phyloP scores from a whole-genome alignment of 2,329 filamentous ascomycete species.

The Nigrograna mackinnonii region DNA sequence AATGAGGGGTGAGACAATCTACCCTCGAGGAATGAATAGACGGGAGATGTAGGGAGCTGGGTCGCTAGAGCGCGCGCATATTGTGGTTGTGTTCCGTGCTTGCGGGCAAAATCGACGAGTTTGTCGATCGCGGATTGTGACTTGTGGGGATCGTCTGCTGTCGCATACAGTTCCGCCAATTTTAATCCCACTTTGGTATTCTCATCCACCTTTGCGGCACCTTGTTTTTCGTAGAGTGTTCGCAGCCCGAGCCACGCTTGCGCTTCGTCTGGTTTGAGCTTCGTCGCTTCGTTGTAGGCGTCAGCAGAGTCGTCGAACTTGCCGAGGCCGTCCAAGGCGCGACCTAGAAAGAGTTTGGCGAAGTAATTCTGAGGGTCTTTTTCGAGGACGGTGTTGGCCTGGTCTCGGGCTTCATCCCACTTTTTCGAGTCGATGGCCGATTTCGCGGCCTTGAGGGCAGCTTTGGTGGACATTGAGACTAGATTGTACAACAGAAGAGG shows the following conservation, averaged over 20 bases:
- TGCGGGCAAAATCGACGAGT: conserved; percentile 73
- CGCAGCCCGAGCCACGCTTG: conserved; percentile 91
- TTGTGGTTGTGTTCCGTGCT: conserved; percentile 72
- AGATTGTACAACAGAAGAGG: no score
- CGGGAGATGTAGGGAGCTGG: conserved; percentile 75
- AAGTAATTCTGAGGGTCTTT: conserved; percentile 81
- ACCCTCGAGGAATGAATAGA: conserved; percentile 84
- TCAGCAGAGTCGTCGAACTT: conserved; percentile 73
- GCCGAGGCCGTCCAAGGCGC: conserved; percentile 78
- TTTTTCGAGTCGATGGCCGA: conserved; percentile 77
- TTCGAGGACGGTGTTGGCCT: conserved; percentile 70
- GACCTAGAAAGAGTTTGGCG: conserved; percentile 85
- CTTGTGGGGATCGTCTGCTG: conserved; percentile 62
- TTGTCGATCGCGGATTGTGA: conserved; percentile 74
- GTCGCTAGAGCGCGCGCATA: conserved; percentile 77
- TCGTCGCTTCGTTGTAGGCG: conserved; percentile 73
- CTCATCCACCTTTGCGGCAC: conserved; percentile 66
- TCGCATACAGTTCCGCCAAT: conserved; percentile 74
- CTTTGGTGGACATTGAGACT: conserved; percentile 58
- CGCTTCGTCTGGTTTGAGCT: conserved; percentile 73
- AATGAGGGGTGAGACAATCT: conserved; percentile 77
- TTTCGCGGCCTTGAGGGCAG: conserved; percentile 79
- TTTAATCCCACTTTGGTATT: conserved; percentile 75
- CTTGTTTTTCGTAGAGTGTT: conserved; percentile 81
- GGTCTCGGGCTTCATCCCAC: conserved; percentile 73